Base-by-base conservation (phyloP, 768 basidiomycete genomes). In the Xerocomus spinulosus region DNA sequence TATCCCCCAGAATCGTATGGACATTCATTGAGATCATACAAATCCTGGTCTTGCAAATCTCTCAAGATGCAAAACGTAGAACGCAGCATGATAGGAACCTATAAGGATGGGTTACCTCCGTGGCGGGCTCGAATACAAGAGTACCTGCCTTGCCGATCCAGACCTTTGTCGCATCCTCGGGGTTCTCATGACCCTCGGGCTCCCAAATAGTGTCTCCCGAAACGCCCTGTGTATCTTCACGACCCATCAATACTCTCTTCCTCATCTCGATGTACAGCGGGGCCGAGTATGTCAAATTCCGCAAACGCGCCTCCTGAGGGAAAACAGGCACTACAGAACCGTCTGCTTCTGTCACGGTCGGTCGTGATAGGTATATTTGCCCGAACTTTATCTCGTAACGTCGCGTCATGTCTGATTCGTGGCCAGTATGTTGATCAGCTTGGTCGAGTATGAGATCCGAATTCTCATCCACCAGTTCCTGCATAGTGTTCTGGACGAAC, bases 401-500 rank as follows among this genome's bases (percentile, higher is more conserved):
- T 55, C 92, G 83, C 64, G 92, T 84, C 73, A 84, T 83, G 51
- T 81, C 79, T 51, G 82, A 78, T 36, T 85, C 81, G 54, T 88
- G 85, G 5, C 95, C 95, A 9, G 93, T 88, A 66, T 96, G 92
- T 69, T 99, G 96, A 66, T 91, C 87, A 43, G 87, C 87, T 70
- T 98, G 96, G 71, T 98, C 95, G 40, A 99, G 75, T 55, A 95
- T 93, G 61, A 99, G 81, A 59, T 92, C 91, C n/a, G 85, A 72
- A 55, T 91, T 91, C 71, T 99, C 96, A 66, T 97, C 96, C 18
- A 99, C 94, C 21, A 99, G 78, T 66, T 98, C 96, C 70, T 98
- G 95, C 93, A 99, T 96, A 13, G 93, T 97, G 59, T 97, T 97
- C 64, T 97, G 92, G 28, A 99, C 91, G 61, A 98, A 99, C 71